Percentiles rank a stretch among this genome's conserved stretches.
Conservation (phyloP, 1,284 basidiomycete genomes). For the Heterobasidion occidentale region DNA sequence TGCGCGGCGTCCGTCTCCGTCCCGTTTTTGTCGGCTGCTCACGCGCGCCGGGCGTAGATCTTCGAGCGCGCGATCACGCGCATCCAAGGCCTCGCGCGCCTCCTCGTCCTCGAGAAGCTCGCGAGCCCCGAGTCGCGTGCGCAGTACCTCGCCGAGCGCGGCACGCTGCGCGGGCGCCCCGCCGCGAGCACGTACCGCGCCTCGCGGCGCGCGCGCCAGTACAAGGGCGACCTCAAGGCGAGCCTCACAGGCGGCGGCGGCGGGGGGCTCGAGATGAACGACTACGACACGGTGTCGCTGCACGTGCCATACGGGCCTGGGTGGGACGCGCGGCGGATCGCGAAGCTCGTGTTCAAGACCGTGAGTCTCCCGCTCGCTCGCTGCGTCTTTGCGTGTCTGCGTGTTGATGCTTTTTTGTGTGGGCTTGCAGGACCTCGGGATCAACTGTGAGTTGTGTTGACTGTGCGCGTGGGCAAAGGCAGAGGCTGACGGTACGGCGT, state of each 20-base stretch:
- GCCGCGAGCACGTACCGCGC: no score
- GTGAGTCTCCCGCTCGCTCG: constrained; percentile 9
- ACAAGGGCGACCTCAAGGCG: constrained; percentile 30
- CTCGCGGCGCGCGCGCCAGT: no score
- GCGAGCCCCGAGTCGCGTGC: constrained; percentile 27
- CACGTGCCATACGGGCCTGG: constrained; percentile 59
- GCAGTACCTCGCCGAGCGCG: constrained; percentile 35
- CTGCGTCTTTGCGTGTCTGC: not conserved
- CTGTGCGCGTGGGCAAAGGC: no score
- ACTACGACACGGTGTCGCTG: constrained; percentile 46
- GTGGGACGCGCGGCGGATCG: constrained; percentile 49
- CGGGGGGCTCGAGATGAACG: constrained; percentile 39
- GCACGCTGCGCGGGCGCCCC: constrained; percentile 38
- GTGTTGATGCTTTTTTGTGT: not conserved
- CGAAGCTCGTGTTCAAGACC: constrained; percentile 50
- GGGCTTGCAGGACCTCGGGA: not conserved
- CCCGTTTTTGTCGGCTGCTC: not conserved
- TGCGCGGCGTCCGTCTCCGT: constrained; percentile 14
- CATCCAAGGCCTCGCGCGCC: constrained; percentile 48
- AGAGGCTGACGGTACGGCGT: not conserved
- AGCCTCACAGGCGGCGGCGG: no score
- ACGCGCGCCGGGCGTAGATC: constrained; percentile 29
- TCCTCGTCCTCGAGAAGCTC: constrained; percentile 51
- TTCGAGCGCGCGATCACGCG: constrained; percentile 48
- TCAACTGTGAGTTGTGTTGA: not conserved